Conservation (phyloP, 495 filamentous ascomycete species). For the Penicillium argentinense region DNA sequence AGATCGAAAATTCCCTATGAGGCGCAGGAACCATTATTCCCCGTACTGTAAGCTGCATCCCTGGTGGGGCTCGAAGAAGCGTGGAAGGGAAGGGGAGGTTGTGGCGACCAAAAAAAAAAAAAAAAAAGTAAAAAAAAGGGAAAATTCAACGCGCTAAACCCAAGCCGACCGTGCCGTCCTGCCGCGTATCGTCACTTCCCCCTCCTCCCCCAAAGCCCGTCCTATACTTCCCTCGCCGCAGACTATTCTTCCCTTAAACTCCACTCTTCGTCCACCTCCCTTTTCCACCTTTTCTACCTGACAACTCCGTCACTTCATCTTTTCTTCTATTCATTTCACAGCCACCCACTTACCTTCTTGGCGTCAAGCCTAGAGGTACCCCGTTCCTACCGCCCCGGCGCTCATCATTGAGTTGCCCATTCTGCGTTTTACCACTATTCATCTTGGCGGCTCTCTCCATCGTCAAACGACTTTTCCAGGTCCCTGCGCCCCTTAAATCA, state of each 20-base stretch:
- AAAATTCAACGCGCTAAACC: conserved; percentile 21
- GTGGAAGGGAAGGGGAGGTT: conserved; percentile 8
- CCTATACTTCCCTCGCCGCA: conserved; percentile 6
- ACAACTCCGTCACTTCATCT: not conserved
- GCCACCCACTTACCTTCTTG: conserved; percentile 11
- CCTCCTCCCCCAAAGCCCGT: conserved; percentile 10
- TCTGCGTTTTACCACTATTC: conserved; percentile 30
- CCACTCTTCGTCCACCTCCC: conserved; percentile 22
- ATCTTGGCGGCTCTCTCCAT: conserved; percentile 25
- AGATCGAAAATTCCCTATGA: too few species aligned
- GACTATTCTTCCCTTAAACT: conserved; percentile 17
- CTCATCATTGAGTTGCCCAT: conserved; percentile 35
- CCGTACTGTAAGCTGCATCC: conserved; percentile 13
- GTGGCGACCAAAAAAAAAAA: conserved; percentile 10
- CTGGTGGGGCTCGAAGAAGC: conserved; percentile 16
- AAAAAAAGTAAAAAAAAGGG: conserved; percentile 8
- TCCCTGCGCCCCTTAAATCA: conserved; percentile 23
- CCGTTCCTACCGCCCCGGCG: conserved; percentile 27
- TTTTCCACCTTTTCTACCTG: conserved; percentile 21
- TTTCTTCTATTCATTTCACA: not conserved
- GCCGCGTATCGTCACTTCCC: conserved; percentile 28
- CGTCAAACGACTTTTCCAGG: conserved; percentile 11
- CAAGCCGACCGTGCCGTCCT: conserved; percentile 25
- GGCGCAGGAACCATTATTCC: conserved; percentile 23
- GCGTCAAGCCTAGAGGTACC: conserved; percentile 20